Base-by-base conservation (phyloP, 129 eudicot species). In the Logfia minima region DNA sequence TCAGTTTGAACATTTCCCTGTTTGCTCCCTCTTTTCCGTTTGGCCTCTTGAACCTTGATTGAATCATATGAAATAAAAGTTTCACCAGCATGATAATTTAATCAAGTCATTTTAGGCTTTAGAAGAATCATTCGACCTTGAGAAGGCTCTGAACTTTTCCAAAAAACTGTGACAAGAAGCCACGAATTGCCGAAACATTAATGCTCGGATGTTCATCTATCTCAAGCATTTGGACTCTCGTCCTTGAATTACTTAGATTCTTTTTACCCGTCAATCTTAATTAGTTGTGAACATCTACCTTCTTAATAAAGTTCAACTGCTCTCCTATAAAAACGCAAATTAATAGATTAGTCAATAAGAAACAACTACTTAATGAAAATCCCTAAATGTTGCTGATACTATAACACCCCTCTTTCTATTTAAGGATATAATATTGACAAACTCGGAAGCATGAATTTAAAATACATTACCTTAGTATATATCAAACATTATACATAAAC, bases 81-180 rank as follows among this genome's bases (percentile, higher is more conserved):
- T 75, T 76, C 21, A 66, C 22, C 21, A 19, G 31, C 19, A 1
- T 3, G 55, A 75, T 32, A 37, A 28, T 18, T 58, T 60, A 34
- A 68, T 70, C 17, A 73, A 17, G 55, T 39, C 37, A 52, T 21
- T 37, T 62, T 22, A 61, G 52, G 66, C 17, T 75, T 35, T 66
- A 39, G 59, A n/a, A 83, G 60, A 63, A n/a, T 51, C 6, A 31
- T 23, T 84, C 26, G n/a, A 88, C 97, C 94, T 85, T 84, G 14
- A 91, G 67, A 80, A 70, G 83, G 76, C 77, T 82, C 43, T 82
- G 90, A 55, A 89, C 74, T 72, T 85, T 83, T 65, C 86, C 87
- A 60, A 84, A 88, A 53, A 87, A 79, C 81, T 85, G 86, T 17
- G 63, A 61, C 34, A 88, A 51, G 39, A 92, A 85, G 48, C 74